phyloP scores from a whole-genome alignment of 75 land plant species.

The Larix kaempferi region DNA sequence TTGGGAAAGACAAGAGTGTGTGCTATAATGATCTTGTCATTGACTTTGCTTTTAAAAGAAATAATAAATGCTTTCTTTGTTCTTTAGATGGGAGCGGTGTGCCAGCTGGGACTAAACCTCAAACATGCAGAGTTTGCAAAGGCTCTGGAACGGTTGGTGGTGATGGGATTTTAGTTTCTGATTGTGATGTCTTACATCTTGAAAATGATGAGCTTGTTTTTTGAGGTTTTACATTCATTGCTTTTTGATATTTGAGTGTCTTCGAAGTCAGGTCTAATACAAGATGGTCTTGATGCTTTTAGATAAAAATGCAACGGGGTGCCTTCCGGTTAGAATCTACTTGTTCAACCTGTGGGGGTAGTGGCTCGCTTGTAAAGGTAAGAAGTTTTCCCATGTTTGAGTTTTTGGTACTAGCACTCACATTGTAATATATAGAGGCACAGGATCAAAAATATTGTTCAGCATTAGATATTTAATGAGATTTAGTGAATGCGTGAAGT shows the following conservation, averaged over 20 bases:
- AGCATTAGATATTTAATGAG: no score
- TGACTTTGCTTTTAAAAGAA: neutral
- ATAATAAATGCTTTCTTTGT: conserved; percentile 2
- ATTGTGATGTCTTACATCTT: neutral
- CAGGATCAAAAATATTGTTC: neutral
- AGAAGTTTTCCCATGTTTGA: neutral
- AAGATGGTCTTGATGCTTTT: conserved; percentile 8
- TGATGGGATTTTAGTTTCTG: neutral
- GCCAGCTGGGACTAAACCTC: conserved; percentile 74
- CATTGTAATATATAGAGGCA: neutral
- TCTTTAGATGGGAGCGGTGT: conserved; percentile 68
- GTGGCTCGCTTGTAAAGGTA: conserved; percentile 71
- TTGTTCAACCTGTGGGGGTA: conserved; percentile 79
- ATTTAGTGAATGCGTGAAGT: neutral
- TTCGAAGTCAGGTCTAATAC: conserved; percentile 1
- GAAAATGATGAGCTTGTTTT: neutral
- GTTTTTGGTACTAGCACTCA: neutral
- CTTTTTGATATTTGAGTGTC: neutral
- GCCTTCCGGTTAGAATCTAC: conserved; percentile 60
- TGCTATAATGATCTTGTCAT: conserved; percentile 1
- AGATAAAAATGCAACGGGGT: conserved; percentile 63
- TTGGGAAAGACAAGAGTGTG: neutral
- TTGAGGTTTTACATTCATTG: neutral
- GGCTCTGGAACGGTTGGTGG: conserved; percentile 81
- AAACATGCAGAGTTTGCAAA: conserved; percentile 66